phyloP scores from a whole-genome alignment of 768 basidiomycete species.

The Arthromyces matolae region DNA sequence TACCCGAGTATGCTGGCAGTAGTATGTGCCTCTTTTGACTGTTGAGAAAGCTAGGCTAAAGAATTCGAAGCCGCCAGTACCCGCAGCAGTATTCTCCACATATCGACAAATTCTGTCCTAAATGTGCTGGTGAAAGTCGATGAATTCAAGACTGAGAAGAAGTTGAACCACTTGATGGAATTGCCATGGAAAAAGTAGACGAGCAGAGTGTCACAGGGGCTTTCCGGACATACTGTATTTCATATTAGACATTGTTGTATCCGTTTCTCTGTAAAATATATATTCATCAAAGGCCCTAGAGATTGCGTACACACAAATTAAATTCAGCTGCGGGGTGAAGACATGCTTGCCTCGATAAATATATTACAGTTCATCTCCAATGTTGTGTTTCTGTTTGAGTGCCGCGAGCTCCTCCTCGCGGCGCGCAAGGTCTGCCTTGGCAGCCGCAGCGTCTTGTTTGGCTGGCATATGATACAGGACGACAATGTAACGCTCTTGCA shows the following conservation, averaged over 20 bases:
- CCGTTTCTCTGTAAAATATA: not conserved
- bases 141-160: not conserved
- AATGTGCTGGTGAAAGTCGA: conserved; percentile 34
- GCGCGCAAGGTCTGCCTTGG: conserved; percentile 87
- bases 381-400: conserved; percentile 83
- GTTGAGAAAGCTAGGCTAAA: conserved; percentile 3
- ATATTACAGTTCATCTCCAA: conserved; percentile 57
- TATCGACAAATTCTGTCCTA: conserved; percentile 55
- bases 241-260: conserved; percentile 3
- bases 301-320: not conserved
- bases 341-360: too few species aligned
- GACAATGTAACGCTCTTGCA: conserved; percentile 97
- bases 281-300: not conserved
- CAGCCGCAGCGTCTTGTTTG: conserved; percentile 91
- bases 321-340: too few species aligned
- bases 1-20: conserved; percentile 63
- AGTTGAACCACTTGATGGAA: not conserved
- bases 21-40: conserved; percentile 40
- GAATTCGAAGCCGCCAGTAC: conserved; percentile 46
- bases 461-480: conserved; percentile 97
- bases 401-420: conserved; percentile 87
- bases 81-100: conserved; percentile 69
- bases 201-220: not conserved
- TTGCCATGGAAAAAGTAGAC: not conserved
- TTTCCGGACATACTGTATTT: conserved; percentile 7